Evolutionary conservation across 768 basidiomycete genomes (phyloP), one percentile per base, ranked within the genome.

Genomic region (Coprinopsis cinerea): DNA sequence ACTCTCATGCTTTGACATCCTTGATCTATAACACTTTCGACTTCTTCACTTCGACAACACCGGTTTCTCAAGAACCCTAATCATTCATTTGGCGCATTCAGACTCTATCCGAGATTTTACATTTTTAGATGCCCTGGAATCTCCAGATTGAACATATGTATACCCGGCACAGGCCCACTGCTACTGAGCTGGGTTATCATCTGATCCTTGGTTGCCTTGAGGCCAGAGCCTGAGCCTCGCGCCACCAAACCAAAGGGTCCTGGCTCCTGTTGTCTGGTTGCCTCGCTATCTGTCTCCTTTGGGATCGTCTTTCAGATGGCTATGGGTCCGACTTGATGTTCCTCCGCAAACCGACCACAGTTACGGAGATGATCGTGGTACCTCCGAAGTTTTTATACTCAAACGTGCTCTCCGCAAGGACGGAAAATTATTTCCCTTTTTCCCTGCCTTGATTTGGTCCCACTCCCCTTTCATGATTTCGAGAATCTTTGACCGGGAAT

Each of bases 311-410:
- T 13, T 7, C 18, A 17, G 9, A 6, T 39, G 15, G 9, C 15
- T 39, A 39, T 39, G 37, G 37, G 13, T 39, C 37, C 37, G 37
- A 20, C 37, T 25, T 43, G 41, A 18, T 39, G 36, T 39, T n/a
- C n/a, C 41, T 43, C 24, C 24, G 6, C 26, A n/a, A 27, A 44
- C 28, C 43, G 26, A 44, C 42, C 44, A 34, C 51, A 51, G 30
- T 55, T 55, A 51, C 64, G 67, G 66, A 67, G 57, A 69, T 68
- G 65, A 66, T 59, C 67, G 64, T 66, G 64, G 62, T 60, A 63
- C 56, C 56, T 59, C 61, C 62, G 57, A 53, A 18, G n/a, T n/a
- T 26, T 42, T 41, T 40, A 45, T 52, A 26, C 43, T 48, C 46
- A 48, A 41, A 45, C 44, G 44, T 45, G 44, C n/a, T 45, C 32